A percentile compares a stretch with the other conserved stretches of the same genome.
Conservation (phyloP, 2,329 filamentous ascomycete species). For the Achaetomium macrosporum region DNA sequence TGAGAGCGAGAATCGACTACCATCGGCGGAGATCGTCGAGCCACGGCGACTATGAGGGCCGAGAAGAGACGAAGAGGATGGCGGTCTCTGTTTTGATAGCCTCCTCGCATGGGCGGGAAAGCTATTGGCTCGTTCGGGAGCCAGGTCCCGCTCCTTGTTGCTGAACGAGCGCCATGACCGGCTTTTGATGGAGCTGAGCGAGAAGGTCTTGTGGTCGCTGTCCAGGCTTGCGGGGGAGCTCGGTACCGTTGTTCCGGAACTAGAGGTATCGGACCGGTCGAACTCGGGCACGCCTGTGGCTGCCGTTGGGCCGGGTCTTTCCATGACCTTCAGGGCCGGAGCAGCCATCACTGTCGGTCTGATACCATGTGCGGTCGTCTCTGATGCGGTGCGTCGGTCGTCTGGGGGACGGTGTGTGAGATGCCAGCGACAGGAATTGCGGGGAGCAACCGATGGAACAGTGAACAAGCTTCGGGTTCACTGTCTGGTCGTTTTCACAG, state of each 20-base stretch:
- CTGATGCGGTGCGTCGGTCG: not conserved
- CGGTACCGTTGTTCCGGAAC: not conserved
- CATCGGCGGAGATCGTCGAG: slow-evolving; percentile 29
- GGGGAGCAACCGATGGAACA: no score
- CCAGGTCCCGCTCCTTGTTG: slow-evolving; percentile 14
- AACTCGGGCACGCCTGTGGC: slow-evolving; percentile 4
- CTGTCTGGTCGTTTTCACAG: no score
- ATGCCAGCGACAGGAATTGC: not conserved
- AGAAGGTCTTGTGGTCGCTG: slow-evolving; percentile 18
- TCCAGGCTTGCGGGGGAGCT: slow-evolving; percentile 22
- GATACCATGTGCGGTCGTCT: not conserved
- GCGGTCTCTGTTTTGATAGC: slow-evolving; percentile 23
- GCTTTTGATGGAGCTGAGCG: slow-evolving; percentile 21
- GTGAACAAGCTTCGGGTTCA: no score
- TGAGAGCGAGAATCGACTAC: slow-evolving; percentile 24
- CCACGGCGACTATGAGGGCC: slow-evolving; percentile 26
- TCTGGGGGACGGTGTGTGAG: not conserved
- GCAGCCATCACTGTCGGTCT: slow-evolving; percentile 5
- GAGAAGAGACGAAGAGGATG: slow-evolving; percentile 21
- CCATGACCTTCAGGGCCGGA: not conserved
- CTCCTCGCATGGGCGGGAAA: slow-evolving; percentile 17
- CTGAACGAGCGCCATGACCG: slow-evolving; percentile 19
- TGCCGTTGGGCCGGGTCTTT: not conserved
- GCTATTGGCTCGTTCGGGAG: slow-evolving; percentile 9
- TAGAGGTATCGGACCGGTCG: slow-evolving; percentile 14